Conservation (phyloP, 495 filamentous ascomycete genomes). For the Xeromyces bisporus region DNA sequence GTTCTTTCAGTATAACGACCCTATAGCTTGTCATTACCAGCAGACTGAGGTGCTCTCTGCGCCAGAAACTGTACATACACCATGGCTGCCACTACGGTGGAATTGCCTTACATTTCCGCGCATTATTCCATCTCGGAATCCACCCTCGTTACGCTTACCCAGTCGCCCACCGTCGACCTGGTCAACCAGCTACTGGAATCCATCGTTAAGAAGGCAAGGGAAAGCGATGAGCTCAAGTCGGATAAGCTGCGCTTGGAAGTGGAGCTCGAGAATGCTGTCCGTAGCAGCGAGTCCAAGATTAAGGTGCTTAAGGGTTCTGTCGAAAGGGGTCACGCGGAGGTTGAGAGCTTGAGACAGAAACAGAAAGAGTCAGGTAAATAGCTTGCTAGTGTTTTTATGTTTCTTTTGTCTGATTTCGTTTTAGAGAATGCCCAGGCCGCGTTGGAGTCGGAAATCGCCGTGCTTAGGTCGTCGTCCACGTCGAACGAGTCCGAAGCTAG, state of each 20-base stretch:
- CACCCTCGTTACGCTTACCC: constrained; percentile 45
- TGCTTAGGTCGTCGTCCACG: constrained; percentile 57
- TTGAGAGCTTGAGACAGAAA: constrained; percentile 59
- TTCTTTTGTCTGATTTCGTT: constrained; percentile 7
- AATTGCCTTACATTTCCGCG: constrained; percentile 57
- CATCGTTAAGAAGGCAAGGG: constrained; percentile 57
- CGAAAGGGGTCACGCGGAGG: constrained; percentile 68
- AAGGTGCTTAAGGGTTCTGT: constrained; percentile 61
- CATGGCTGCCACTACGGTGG: constrained; percentile 63
- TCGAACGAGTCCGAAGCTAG: constrained; percentile 62
- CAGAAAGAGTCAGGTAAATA: constrained; percentile 61
- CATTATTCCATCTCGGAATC: constrained; percentile 56
- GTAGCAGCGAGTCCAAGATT: constrained; percentile 60
- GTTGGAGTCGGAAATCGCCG: constrained; percentile 67
- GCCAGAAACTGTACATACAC: constrained; percentile 12
- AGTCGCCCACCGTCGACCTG: constrained; percentile 61
- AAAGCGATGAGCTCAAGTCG: constrained; percentile 59
- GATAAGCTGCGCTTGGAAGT: constrained; percentile 76
- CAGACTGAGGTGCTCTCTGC: constrained; percentile 6
- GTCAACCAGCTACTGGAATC: constrained; percentile 49
- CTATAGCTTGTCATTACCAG: neutral
- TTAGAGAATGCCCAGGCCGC: constrained; percentile 45
- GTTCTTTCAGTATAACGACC: neutral
- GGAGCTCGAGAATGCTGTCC: constrained; percentile 80
- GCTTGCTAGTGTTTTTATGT: neutral